Base-by-base conservation (phyloP, 1,284 basidiomycete species). In the Ceratobasidium sp. region DNA sequence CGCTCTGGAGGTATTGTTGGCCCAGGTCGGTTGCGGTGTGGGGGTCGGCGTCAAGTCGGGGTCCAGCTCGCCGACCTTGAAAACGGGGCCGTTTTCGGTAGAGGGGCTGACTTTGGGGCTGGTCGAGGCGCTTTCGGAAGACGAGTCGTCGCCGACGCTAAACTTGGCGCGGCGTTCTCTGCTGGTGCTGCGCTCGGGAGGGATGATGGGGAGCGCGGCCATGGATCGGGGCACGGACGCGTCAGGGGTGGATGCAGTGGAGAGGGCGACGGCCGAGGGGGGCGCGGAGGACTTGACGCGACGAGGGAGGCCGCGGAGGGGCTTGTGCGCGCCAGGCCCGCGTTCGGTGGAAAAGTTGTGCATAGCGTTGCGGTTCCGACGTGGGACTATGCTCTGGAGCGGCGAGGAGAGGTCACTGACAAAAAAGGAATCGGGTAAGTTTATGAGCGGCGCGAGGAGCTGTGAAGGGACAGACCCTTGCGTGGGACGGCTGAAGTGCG, bases 281-380 rank as follows among this genome's bases (percentile, higher is more conserved):
- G 53, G 51, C 9, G 56, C 48, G 24, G 43, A 24, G n/a, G 46
- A 48, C 61, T 66, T 64, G 34, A 63, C 74, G 53, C 85, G 81
- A 16, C 84, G 84, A 43, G 89, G 89, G 65, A 89, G 84, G 49
- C 80, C 77, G 22, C 84, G 83, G 64, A 90, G 83, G 16, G 86
- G 82, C 29, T 82, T 83, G 77, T 89, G 88, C 19, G 88, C 84
- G 77, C 87, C 87, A 13, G 84, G 82, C 34, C 85, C 85, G 49
- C 80, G 82, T 77, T 87, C 86, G 7, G 29, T 48, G 7, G 66
- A 71, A 71, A 71, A 71, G 39, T 71, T 71, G 66, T 59, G 49
- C 66, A 71, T 71, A 53, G 2, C 39, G 19, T 31, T 68, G 51
- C 65, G 65, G 24, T 1, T 68, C 16, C 59, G 59, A 39, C 59